phyloP scores from a whole-genome alignment of 2,329 filamentous ascomycete genomes.

The Epicoccum nigrum region DNA sequence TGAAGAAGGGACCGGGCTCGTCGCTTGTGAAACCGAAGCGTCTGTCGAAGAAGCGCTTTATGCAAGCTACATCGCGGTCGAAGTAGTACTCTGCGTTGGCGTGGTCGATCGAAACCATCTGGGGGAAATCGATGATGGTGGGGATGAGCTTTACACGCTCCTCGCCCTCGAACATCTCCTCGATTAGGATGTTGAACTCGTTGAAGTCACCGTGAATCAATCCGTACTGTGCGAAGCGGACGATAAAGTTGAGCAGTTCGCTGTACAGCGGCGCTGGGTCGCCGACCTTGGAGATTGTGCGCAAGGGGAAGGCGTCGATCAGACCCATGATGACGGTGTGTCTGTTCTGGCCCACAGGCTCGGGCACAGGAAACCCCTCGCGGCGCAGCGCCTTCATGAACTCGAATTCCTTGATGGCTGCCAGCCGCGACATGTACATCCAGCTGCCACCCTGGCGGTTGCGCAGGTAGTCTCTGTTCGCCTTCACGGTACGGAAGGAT shows the following conservation, averaged over 20 bases:
- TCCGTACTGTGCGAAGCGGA: slow-evolving; percentile 82
- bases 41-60: slow-evolving; percentile 91
- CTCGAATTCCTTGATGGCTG: slow-evolving; percentile 90
- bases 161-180: slow-evolving; percentile 63
- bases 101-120: slow-evolving; percentile 97
- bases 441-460: slow-evolving; percentile 82
- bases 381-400: slow-evolving; percentile 88
- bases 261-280: slow-evolving; percentile 86
- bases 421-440: slow-evolving; percentile 97
- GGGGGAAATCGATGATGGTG: slow-evolving; percentile 94
- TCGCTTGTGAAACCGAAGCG: slow-evolving; percentile 87
- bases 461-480: slow-evolving; percentile 92
- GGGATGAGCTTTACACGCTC: slow-evolving; percentile 67
- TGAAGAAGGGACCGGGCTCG: slow-evolving; percentile 82
- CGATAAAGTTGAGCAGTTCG: slow-evolving; percentile 86
- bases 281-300: slow-evolving; percentile 83
- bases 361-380: slow-evolving; percentile 87
- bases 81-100: slow-evolving; percentile 96
- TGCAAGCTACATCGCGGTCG: slow-evolving; percentile 91
- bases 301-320: slow-evolving; percentile 88
- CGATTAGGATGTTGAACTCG: slow-evolving; percentile 97
- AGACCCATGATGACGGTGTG: slow-evolving; percentile 97
- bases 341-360: slow-evolving; percentile 84
- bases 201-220: slow-evolving; percentile 99
- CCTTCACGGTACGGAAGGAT: slow-evolving; percentile 94